A percentile compares a stretch with the other conserved stretches of the same genome.
phyloP scores from a whole-genome alignment of 139 green algal genomes.

The Chlorella sp. region DNA sequence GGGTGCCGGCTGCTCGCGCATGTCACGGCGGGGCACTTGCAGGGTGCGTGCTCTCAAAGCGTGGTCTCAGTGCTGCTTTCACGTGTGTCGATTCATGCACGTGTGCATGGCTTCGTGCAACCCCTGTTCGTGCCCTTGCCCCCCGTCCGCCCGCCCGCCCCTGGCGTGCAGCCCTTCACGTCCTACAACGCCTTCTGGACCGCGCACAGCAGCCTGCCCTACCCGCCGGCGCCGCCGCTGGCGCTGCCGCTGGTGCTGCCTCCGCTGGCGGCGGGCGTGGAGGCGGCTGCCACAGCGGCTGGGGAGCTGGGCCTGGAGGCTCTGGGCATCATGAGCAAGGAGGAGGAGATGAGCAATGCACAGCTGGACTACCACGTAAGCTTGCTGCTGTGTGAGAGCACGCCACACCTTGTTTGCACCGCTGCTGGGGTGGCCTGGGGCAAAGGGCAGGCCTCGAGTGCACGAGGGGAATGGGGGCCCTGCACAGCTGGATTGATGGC shows the following conservation, averaged over 20 bases:
- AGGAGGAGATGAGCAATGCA: constrained; percentile 78
- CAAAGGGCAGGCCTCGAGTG: background rate
- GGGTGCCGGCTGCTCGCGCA: too few relatives aligned
- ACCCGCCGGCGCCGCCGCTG: constrained; percentile 65
- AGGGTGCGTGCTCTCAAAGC: too few relatives aligned
- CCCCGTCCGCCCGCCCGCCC: too few relatives aligned
- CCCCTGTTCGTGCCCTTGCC: too few relatives aligned
- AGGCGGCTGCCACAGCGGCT: constrained; percentile 21
- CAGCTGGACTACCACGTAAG: constrained; percentile 76
- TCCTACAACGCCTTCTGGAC: constrained; percentile 86
- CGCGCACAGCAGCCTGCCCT: constrained; percentile 47
- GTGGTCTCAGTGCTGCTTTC: too few relatives aligned
- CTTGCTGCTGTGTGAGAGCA: background rate
- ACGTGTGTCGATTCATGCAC: too few relatives aligned
- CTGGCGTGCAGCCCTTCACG: constrained; percentile 67
- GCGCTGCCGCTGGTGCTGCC: constrained; percentile 55
- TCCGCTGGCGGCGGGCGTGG: constrained; percentile 33
- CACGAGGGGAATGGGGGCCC: background rate
- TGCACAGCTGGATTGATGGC: background rate
- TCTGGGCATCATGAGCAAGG: constrained; percentile 77
- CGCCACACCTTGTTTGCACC: background rate
- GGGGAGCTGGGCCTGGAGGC: constrained; percentile 45
- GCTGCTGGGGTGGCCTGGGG: background rate
- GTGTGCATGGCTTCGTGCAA: too few relatives aligned
- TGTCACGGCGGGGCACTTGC: too few relatives aligned